Percentiles rank a stretch among this genome's conserved stretches.
Evolutionary conservation across 805 yeast species (phyloP).

Genomic region (Wickerhamomyces chambardii): DNA sequence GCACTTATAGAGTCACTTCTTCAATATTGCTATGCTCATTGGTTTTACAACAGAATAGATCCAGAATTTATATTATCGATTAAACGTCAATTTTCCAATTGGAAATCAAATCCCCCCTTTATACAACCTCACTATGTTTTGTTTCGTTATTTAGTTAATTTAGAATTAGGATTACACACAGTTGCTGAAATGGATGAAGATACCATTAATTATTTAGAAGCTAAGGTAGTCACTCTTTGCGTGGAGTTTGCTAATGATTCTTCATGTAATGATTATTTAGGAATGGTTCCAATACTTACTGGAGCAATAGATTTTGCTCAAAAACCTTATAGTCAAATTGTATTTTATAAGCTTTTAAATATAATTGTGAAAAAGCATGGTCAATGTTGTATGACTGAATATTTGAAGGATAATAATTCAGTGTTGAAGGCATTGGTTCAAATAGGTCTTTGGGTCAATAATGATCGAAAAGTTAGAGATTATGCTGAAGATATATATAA

Average conservation of each 20-base stretch:
- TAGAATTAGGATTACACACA: constrained; percentile 21
- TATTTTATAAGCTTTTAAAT: constrained; percentile 17
- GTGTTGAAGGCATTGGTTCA: constrained; percentile 24
- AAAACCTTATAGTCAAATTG: constrained; percentile 7
- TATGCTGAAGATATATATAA: constrained; percentile 18
- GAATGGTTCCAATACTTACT: constrained; percentile 24
- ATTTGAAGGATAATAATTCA: constrained; percentile 15
- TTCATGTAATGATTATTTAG: constrained; percentile 22
- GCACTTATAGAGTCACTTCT: constrained; percentile 31
- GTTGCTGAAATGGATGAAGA: constrained; percentile 12
- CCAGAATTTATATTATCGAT: constrained; percentile 3
- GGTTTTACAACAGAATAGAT: constrained; percentile 21
- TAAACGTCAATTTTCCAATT: constrained; percentile 17
- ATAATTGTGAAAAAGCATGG: constrained; percentile 19
- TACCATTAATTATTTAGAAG: constrained; percentile 6
- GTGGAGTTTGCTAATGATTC: constrained; percentile 9
- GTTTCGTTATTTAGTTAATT: constrained; percentile 24
- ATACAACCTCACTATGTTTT: constrained; percentile 21
- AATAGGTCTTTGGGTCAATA: constrained; percentile 23
- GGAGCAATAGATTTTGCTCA: constrained; percentile 23
- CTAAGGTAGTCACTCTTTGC: constrained; percentile 13
- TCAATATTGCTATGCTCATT: constrained; percentile 36
- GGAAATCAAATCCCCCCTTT: constrained; percentile 24
- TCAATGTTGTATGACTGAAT: constrained; percentile 26
- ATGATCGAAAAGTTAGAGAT: constrained; percentile 14